Evolutionary conservation across 2,329 filamentous ascomycete genomes (phyloP).

Genomic region (Ceratocystis ficicola): DNA sequence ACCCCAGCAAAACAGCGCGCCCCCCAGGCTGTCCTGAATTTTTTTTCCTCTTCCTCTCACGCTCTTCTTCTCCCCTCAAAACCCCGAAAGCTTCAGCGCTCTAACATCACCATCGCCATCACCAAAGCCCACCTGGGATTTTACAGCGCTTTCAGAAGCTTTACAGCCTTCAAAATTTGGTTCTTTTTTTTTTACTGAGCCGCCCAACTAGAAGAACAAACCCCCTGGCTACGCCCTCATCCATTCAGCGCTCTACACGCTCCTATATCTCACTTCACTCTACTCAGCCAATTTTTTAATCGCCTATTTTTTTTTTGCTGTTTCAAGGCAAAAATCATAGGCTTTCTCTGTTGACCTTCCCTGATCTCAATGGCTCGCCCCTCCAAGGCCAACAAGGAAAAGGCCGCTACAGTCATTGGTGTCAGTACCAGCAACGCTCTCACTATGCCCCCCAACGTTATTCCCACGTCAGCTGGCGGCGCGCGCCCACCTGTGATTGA

Average conservation of each 20-base stretch:
- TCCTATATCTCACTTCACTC: no score
- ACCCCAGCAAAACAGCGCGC: conserved; percentile 20
- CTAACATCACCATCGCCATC: conserved; percentile 14
- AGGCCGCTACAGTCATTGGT: conserved; percentile 28
- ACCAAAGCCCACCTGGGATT: background rate
- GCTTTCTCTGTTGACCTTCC: background rate
- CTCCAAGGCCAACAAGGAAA: conserved; percentile 33
- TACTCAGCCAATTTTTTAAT: no score
- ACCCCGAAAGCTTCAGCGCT: conserved; percentile 14
- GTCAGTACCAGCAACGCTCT: background rate
- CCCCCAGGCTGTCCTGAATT: conserved; percentile 18
- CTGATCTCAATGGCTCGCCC: conserved; percentile 35
- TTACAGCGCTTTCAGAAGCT: background rate
- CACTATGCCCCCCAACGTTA: conserved; percentile 30
- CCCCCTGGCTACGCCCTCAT: no score
- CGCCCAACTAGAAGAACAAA: no score
- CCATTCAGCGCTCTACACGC: no score
- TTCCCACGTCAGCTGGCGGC: conserved; percentile 27
- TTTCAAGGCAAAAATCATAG: background rate
- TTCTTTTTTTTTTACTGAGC: conserved; percentile 23
- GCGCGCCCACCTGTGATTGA: conserved; percentile 37
- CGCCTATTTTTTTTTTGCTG: background rate
- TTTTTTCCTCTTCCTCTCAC: conserved; percentile 20
- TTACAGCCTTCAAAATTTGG: background rate
- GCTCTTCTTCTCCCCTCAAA: conserved; percentile 13